Base-by-base conservation (phyloP, 192 early-diverging fungal genomes). In the Rhizoclosmatium sp. region DNA sequence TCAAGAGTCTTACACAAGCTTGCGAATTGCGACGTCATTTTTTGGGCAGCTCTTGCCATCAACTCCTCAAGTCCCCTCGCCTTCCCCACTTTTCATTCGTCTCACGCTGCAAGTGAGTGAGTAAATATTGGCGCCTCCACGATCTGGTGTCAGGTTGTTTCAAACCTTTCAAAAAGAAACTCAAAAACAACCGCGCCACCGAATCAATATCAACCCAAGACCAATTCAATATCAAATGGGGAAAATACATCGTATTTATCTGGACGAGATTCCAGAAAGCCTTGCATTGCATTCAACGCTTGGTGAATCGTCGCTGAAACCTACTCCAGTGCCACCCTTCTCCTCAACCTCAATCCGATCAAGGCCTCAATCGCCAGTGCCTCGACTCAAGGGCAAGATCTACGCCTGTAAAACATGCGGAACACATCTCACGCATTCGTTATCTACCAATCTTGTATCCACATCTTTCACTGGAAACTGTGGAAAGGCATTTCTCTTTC, bases 401-500 rank as follows among this genome's bases (percentile, higher is more conserved):
- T 65, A 16, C 21, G 9, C 5, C 7, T 65, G 62, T 65, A 7
- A 23, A 31, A 44, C 21, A 7, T 72, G 70, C 48, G 41, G 21
- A 40, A 72, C 51, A 19, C 70, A 72, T 42, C 54, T 72, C 14
- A 21, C 49, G 21, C 70, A 72, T 45, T 44, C 47, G n/a, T 21
- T 21, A 9, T 14, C n/a, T 19, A 58, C 10, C 31, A 72, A 72
- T 41, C 7, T 72, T 7, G 42, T 72, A 12, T 59, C 49, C 10
- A 72, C 47, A 47, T 40, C 47, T 9, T 72, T 72, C 51, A 72
- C 54, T 21, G 54, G 92, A 1, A 80, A 89, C 64, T 84, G 84
- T 72, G 93, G 93, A 56, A 79, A 77, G 64, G 93, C 93, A 3
- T 94, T 88, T 60, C 85, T 94, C 14, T 92, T 94, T 76, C 76